A percentile compares a stretch with the other conserved stretches of the same genome.
These are phyloP conservation scores for Uronychia binucleata DNA, from an alignment of 73 alveolate genomes.

Conservation along the genomic window DNA sequence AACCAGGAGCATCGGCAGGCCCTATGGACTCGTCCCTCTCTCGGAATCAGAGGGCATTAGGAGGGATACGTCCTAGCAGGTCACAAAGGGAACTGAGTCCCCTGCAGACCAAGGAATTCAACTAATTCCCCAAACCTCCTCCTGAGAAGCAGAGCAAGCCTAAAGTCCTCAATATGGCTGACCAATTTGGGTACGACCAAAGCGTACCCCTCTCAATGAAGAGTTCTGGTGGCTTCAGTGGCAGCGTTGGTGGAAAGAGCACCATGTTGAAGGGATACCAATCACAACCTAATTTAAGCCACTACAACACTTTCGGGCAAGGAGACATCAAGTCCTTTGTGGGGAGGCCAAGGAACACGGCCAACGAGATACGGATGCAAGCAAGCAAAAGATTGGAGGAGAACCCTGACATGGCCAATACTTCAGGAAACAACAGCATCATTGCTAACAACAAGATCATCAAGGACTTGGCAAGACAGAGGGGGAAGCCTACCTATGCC, in stretches of 20 bases:
- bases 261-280: background rate
- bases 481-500: background rate
- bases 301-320: background rate
- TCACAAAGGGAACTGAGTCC: background rate
- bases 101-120: background rate
- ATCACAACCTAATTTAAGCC: background rate
- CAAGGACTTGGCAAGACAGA: background rate
- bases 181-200: background rate
- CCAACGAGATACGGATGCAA: background rate
- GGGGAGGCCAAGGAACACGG: background rate
- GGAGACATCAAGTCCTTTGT: background rate
- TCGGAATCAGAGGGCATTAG: background rate
- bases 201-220: background rate
- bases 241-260: background rate
- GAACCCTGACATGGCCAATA: background rate
- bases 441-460: background rate
- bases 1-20: background rate
- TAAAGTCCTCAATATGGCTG: background rate
- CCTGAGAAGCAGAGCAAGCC: background rate
- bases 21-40: background rate
- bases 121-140: background rate
- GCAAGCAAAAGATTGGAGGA: background rate
- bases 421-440: background rate
- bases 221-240: background rate
- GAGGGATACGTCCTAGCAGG: background rate